Evolutionary conservation across 1,284 basidiomycete species (phyloP), one percentile per base, ranked within the genome.

Genomic region (Meira nashicola): DNA sequence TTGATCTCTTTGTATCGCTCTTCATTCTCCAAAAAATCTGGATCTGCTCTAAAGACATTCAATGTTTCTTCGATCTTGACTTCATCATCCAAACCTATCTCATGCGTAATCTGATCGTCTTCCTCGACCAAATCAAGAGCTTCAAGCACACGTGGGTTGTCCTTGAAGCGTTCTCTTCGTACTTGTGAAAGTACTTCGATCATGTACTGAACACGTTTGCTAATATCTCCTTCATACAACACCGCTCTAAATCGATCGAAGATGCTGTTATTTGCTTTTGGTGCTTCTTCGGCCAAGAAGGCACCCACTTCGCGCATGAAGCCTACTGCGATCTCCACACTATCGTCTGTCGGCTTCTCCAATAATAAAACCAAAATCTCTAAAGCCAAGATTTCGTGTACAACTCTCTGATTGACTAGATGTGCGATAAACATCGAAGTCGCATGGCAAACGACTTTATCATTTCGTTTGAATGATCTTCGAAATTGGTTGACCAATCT

Each of bases 161-260:
- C 94, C 83, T 96, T 96, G 84, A 91, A 98, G 79, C 90, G 92
- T 82, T 99, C 95, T 81, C 95, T 94, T 66, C 94, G 84, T 10
- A 96, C 90, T 58, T 77, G 74, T 1, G 68, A 67, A 0, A 78
- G 67, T 4, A 98, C 94, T 80, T 98, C 95, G 73, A 99, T 92
- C 95, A 97, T 97, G 81, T 96, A 99, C 78, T 98, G 94, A 25
- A 96, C 92, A 67, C 95, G 86, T 75, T 97, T 93, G 75, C 89
- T 91, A 79, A 98, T 94, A 43, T 84, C 82, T 48, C 91, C 92
- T 79, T 98, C 95, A 80, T 98, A 95, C 46, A 99, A 82, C 6
- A 97, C 92, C 0, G 91, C 90, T 51, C 94, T 87, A 85, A 98
- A 97, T 40, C 92, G 88, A 78, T 97, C 95, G 77, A 87, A 97